phyloP scores from a whole-genome alignment of 129 eudicot species.

The Gnaphalium uliginosum region DNA sequence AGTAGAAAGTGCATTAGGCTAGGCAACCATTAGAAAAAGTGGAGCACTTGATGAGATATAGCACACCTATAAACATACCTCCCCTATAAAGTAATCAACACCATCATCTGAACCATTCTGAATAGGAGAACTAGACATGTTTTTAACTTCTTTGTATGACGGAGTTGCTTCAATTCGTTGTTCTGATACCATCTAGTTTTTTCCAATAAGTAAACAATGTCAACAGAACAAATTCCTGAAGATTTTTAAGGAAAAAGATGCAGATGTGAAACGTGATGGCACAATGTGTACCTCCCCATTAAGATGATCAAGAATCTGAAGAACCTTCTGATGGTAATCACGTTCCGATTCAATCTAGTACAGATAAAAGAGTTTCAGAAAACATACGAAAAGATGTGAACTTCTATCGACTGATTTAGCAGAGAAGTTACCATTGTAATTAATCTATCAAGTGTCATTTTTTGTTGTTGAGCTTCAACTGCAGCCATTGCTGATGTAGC shows the following conservation, averaged over 20 bases:
- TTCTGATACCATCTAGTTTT: constrained; percentile 66
- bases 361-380: neutral
- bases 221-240: neutral
- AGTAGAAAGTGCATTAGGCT: neutral
- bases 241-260: neutral
- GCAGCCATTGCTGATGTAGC: constrained; percentile 98
- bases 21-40: neutral
- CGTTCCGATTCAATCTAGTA: constrained; percentile 85
- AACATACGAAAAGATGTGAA: neutral
- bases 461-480: constrained; percentile 94
- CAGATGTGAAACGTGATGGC: neutral
- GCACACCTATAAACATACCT: constrained; percentile 41
- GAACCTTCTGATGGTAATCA: constrained; percentile 76
- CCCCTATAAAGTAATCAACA: constrained; percentile 75
- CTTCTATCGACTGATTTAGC: neutral
- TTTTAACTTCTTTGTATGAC: constrained; percentile 58
- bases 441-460: constrained; percentile 80
- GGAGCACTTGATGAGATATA: neutral
- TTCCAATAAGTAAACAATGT: neutral
- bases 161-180: constrained; percentile 73
- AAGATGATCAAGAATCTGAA: constrained; percentile 84
- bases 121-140: constrained; percentile 45
- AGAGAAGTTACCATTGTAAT: constrained; percentile 63
- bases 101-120: constrained; percentile 67
- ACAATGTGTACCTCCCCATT: constrained; percentile 67